A percentile compares a stretch with the other conserved stretches of the same genome.
Conservation (phyloP, 163 green algal genomes). For the Volvox carteri region DNA sequence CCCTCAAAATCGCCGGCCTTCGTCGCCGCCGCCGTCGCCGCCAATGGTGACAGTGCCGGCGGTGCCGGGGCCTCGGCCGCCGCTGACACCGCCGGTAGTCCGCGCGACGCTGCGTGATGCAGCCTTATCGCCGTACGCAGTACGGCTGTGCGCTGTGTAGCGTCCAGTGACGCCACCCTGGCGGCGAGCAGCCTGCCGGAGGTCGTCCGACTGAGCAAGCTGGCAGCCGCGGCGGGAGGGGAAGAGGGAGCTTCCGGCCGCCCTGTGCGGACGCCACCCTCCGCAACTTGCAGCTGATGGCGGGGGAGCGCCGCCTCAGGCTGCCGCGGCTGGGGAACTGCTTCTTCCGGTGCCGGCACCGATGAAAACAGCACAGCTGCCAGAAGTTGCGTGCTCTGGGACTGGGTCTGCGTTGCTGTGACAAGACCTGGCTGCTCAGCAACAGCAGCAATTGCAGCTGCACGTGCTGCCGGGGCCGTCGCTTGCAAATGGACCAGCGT, state of each 20-base stretch:
- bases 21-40: background rate
- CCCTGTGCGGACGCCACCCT: background rate
- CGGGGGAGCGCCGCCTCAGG: no score
- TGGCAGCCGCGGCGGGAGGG: background rate
- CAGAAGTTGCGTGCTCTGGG: no score
- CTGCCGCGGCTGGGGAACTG: no score
- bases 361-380: no score
- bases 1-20: background rate
- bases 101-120: slow-evolving; percentile 7
- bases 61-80: background rate
- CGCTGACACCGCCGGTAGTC: background rate
- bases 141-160: background rate
- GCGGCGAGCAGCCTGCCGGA: slow-evolving; percentile 1
- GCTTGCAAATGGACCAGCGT: no score
- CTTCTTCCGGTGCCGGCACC: no score
- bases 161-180: slow-evolving; percentile 17
- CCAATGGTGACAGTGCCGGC: no score
- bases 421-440: no score
- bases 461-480: no score
- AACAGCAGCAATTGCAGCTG: no score
- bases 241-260: background rate
- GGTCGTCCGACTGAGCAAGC: background rate
- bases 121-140: background rate
- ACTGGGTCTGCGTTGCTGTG: no score
- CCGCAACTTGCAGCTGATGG: no score